These are phyloP conservation scores for Umbelopsis sp. DNA, from an alignment of 192 early-diverging fungal species.

Conservation along the genomic window DNA sequence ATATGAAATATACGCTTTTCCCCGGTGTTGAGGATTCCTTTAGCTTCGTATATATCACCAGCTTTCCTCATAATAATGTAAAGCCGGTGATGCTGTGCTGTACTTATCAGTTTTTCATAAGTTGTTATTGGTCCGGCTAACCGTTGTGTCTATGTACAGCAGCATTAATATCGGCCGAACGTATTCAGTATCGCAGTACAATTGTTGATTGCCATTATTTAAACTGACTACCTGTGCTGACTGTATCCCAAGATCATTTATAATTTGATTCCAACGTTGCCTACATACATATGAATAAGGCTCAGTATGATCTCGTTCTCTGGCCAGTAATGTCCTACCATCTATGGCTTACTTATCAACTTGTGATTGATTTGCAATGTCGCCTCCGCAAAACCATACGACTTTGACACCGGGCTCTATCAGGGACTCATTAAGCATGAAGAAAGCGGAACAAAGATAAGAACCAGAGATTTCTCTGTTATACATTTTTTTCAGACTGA, in stretches of 20 bases:
- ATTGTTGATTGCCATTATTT: neutral
- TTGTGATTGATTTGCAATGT: neutral
- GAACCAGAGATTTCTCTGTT: no score
- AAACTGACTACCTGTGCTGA: neutral
- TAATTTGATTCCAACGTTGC: neutral
- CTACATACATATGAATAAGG: neutral
- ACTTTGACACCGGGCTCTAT: neutral
- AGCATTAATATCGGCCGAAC: neutral
- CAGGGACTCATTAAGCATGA: neutral
- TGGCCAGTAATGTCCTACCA: neutral
- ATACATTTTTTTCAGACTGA: no score
- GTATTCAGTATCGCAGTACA: neutral
- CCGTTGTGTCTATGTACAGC: neutral
- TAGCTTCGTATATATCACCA: neutral
- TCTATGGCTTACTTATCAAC: neutral
- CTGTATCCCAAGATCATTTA: neutral
- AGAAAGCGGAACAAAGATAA: constrained; percentile 9
- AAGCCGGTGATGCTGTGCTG: constrained; percentile 6
- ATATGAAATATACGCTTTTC: constrained; percentile 13
- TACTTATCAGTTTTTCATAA: neutral
- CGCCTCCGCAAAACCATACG: neutral
- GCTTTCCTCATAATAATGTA: neutral
- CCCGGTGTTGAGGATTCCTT: neutral
- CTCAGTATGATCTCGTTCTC: neutral
- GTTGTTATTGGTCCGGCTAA: neutral